Percentiles rank a stretch among this genome's conserved stretches.
These are phyloP conservation scores for Erysimum cheiri DNA, from an alignment of 441 rosid genomes.

Conservation along the genomic window DNA sequence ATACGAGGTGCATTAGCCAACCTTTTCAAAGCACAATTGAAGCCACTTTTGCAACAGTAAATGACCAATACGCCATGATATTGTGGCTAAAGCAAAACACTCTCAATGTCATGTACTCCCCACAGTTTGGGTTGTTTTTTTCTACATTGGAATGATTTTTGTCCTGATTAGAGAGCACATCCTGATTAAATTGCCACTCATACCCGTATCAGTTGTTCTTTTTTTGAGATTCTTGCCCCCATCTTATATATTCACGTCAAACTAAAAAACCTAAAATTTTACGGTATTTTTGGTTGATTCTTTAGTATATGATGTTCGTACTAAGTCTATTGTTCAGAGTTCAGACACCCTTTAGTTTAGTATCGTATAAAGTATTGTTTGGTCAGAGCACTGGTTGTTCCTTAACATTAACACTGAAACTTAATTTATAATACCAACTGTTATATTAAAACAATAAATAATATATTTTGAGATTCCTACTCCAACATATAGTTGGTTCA, in stretches of 20 bases:
- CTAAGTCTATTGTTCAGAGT: no score
- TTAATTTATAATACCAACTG: no score
- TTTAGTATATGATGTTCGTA: no score
- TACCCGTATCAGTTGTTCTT: slow-evolving; percentile 13
- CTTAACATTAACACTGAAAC: no score
- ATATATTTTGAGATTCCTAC: no score
- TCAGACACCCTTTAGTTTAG: no score
- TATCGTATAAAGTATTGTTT: no score
- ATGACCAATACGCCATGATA: slow-evolving; percentile 18
- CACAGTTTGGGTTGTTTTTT: slow-evolving; percentile 22
- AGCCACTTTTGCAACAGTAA: slow-evolving; percentile 72
- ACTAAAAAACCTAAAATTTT: slow-evolving; percentile 20
- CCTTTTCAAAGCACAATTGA: slow-evolving; percentile 87
- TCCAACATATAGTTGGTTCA: no score
- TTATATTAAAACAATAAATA: no score
- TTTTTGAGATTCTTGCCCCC: slow-evolving; percentile 3
- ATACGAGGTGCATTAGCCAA: slow-evolving; percentile 93
- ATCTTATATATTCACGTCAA: not conserved
- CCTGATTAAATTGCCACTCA: slow-evolving; percentile 17
- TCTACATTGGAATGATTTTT: slow-evolving; percentile 20
- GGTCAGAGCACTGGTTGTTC: no score
- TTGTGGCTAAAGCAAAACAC: slow-evolving; percentile 18
- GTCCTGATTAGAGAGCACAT: slow-evolving; percentile 30
- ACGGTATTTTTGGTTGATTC: slow-evolving; percentile 14
- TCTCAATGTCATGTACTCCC: slow-evolving; percentile 9